phyloP scores from a whole-genome alignment of 345 rosid genomes.

The Pistacia integerrima region DNA sequence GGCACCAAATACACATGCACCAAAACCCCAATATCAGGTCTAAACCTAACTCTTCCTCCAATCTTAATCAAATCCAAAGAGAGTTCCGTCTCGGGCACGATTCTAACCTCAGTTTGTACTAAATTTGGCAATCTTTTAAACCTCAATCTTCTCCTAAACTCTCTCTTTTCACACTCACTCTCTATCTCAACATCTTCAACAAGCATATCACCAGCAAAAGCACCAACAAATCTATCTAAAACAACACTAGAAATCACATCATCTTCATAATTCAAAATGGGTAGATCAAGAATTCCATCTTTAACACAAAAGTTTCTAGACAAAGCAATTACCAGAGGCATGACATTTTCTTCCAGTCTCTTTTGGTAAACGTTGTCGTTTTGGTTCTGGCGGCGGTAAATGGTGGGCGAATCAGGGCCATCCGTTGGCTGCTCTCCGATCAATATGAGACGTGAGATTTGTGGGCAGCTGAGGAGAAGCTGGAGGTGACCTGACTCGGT shows the following conservation, averaged over 20 bases:
- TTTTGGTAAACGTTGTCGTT: conserved; percentile 19
- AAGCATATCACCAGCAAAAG: conserved; percentile 72
- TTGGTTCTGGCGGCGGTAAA: conserved; percentile 23
- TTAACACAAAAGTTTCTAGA: conserved; percentile 42
- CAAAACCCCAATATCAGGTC: conserved; percentile 46
- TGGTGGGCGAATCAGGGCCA: conserved; percentile 20
- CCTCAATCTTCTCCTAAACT: conserved; percentile 82
- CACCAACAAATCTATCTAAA: conserved; percentile 55
- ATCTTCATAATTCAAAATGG: conserved; percentile 66
- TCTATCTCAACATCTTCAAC: conserved; percentile 75
- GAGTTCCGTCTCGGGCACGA: conserved; percentile 30
- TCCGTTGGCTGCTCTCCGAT: conserved; percentile 46
- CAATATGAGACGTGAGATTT: conserved; percentile 63
- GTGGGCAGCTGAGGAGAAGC: conserved; percentile 58
- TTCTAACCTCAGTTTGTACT: conserved; percentile 62
- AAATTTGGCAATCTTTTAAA: conserved; percentile 84
- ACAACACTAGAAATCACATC: conserved; percentile 44
- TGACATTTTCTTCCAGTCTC: conserved; percentile 34
- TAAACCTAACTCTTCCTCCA: conserved; percentile 35
- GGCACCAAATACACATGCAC: conserved; percentile 80
- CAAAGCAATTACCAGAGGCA: conserved; percentile 52
- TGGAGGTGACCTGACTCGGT: conserved; percentile 89
- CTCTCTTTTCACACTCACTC: conserved; percentile 27
- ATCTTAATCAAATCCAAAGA: conserved; percentile 26
- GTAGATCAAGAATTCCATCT: conserved; percentile 34